Conservation (phyloP, 1,284 basidiomycete species). For the Austroboletus novae-zelandiae region DNA sequence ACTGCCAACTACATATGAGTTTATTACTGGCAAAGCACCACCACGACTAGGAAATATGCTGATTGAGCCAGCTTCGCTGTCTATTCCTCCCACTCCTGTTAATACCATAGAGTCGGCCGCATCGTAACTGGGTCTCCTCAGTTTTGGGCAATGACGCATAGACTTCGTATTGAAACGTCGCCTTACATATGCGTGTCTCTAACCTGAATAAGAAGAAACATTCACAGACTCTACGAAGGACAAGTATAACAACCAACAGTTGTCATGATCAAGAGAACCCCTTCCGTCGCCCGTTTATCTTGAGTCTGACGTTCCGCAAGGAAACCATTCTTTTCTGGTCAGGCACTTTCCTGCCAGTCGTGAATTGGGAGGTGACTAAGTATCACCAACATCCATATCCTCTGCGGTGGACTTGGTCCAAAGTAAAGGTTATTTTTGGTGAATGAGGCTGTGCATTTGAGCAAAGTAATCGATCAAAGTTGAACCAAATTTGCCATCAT, state of each 20-base stretch:
- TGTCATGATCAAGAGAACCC: no score
- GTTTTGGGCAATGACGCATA: neutral
- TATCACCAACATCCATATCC: no score
- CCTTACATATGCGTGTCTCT: neutral
- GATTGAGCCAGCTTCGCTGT: constrained; percentile 38
- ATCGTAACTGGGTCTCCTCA: constrained; percentile 3
- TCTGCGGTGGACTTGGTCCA: no score
- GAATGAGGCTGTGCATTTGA: neutral
- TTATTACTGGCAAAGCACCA: constrained; percentile 69
- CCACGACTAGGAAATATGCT: constrained; percentile 80
- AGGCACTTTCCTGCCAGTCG: no score
- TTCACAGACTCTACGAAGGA: no score
- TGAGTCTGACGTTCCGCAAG: no score
- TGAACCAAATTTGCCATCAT: constrained; percentile 9
- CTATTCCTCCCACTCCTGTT: constrained; percentile 12
- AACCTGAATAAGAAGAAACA: no score
- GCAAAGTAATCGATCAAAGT: neutral
- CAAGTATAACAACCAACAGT: no score
- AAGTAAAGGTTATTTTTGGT: no score
- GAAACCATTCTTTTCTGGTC: no score
- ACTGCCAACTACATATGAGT: constrained; percentile 88
- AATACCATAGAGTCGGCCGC: constrained; percentile 8
- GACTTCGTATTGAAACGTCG: neutral
- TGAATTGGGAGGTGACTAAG: no score
- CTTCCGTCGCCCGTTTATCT: no score